phyloP scores from a whole-genome alignment of 495 filamentous ascomycete species.

The Aspergillus biplanus region DNA sequence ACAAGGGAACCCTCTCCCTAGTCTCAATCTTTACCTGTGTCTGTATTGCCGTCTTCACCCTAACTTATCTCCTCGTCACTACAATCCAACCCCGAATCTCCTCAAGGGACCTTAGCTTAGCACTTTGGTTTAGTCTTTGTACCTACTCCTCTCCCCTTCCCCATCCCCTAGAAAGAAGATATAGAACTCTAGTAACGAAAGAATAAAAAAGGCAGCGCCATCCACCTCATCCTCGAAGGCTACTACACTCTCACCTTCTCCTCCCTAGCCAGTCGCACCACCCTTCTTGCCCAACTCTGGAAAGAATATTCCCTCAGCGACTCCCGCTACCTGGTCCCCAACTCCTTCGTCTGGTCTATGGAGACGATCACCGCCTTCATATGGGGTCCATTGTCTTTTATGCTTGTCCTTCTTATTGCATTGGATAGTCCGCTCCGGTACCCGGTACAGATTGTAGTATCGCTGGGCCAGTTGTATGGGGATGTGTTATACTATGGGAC shows the following conservation, averaged over 20 bases:
- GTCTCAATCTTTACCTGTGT: conserved; percentile 50
- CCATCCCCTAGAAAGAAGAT: not conserved
- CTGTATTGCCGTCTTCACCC: conserved; percentile 47
- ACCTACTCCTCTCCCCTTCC: not conserved
- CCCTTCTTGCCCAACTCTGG: conserved; percentile 74
- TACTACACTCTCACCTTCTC: conserved; percentile 66
- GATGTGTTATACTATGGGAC: conserved; percentile 81
- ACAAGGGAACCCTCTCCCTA: conserved; percentile 46
- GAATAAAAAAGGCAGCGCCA: conserved; percentile 50
- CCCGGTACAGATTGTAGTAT: conserved; percentile 67
- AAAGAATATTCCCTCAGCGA: conserved; percentile 82
- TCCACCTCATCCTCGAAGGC: conserved; percentile 78
- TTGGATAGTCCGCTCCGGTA: conserved; percentile 60
- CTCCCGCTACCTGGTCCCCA: conserved; percentile 71
- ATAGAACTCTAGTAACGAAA: not conserved
- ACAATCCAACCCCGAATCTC: conserved; percentile 41
- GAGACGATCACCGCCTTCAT: conserved; percentile 74
- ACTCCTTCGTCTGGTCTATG: conserved; percentile 76
- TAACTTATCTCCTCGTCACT: conserved; percentile 45
- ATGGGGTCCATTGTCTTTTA: conserved; percentile 76
- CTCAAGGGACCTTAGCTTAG: conserved; percentile 44
- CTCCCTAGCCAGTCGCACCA: conserved; percentile 45
- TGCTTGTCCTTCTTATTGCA: conserved; percentile 60
- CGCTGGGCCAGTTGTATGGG: conserved; percentile 78
- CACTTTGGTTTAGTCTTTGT: conserved; percentile 61